These are phyloP conservation scores for Capsicum pubescens DNA, from an alignment of 257 asterid species.

Conservation along the genomic window DNA sequence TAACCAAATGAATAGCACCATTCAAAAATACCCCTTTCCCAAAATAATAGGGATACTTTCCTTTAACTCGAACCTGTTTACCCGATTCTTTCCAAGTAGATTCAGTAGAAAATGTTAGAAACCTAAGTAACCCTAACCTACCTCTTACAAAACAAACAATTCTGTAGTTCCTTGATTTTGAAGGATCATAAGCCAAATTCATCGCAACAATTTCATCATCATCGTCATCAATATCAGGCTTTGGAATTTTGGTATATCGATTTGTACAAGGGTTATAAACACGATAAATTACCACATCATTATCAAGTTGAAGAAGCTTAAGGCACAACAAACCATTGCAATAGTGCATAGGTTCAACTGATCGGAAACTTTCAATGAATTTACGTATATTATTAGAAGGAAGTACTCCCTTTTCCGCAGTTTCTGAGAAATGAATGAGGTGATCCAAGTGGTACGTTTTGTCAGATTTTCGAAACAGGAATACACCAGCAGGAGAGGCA, in stretches of 20 bases:
- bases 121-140: neutral
- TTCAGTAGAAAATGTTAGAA: neutral
- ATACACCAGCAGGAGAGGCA: neutral
- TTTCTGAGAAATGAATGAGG: neutral
- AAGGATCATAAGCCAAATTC: conserved; percentile 4
- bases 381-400: neutral
- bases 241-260: neutral
- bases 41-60: neutral
- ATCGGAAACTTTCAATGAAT: neutral
- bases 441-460: neutral
- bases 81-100: neutral
- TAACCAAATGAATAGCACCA: neutral
- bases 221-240: neutral
- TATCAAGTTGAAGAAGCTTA: conserved; percentile 12
- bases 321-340: neutral
- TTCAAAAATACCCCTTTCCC: neutral
- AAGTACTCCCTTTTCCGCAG: too few species aligned
- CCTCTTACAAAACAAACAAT: neutral
- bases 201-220: neutral
- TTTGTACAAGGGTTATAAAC: conserved; percentile 11
- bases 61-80: neutral
- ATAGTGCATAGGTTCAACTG: neutral
- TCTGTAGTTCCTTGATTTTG: neutral
- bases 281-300: neutral
- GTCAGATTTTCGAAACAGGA: neutral